Evolutionary conservation across 768 basidiomycete species (phyloP).

Genomic region (Panaeolus papilionaceus): DNA sequence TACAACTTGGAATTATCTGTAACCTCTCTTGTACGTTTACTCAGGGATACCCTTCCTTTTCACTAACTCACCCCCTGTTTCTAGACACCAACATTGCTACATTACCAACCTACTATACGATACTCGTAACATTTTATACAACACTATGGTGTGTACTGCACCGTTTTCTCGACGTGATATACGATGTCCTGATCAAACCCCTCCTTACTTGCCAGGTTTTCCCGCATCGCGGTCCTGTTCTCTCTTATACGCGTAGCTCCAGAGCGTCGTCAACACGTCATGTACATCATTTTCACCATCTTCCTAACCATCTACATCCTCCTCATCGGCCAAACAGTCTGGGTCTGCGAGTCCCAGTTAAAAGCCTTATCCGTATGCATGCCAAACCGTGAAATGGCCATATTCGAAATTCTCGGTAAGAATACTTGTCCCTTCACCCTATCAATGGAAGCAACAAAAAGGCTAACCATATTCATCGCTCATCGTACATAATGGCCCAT

Average conservation of each 20-base stretch:
- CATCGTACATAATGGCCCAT: not conserved
- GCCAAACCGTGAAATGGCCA: constrained; percentile 51
- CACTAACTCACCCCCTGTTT: not conserved
- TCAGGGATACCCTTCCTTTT: too few species aligned
- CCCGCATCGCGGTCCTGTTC: constrained; percentile 59
- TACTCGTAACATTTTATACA: not conserved
- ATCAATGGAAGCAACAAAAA: not conserved
- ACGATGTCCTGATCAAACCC: not conserved
- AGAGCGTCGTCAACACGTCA: constrained; percentile 31
- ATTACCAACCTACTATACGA: not conserved
- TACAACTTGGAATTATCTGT: not conserved
- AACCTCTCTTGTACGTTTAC: not conserved
- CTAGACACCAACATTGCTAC: not conserved
- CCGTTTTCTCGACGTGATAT: not conserved
- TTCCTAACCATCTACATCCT: constrained; percentile 39
- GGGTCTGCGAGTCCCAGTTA: constrained; percentile 51
- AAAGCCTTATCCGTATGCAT: constrained; percentile 43
- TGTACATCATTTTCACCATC: constrained; percentile 37
- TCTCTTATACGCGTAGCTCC: constrained; percentile 61
- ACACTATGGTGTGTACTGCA: not conserved
- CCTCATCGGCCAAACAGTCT: constrained; percentile 50
- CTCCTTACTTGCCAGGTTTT: constrained; percentile 36
- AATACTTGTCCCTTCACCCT: constrained; percentile 15
- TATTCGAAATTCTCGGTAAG: constrained; percentile 60
- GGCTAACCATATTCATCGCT: constrained; percentile 6